phyloP scores from a whole-genome alignment of 108 stramenopile species.

The Nitzschia sp. region DNA sequence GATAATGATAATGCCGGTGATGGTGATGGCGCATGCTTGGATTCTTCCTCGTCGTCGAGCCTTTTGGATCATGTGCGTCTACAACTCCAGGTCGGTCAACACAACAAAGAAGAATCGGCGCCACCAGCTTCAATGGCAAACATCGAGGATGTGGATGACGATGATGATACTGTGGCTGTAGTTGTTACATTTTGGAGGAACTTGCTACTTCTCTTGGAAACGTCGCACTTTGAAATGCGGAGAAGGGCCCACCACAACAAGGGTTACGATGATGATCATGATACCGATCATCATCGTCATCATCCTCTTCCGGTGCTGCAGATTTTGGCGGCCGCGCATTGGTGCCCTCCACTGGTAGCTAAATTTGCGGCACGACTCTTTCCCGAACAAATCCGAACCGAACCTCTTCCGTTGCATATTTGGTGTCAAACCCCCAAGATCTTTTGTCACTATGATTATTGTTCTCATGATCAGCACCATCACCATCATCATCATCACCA shows the following conservation, averaged over 20 bases:
- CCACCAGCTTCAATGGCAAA: background rate
- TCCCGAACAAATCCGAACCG: background rate
- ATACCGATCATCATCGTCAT: too few species aligned
- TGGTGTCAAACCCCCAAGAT: conserved; percentile 1
- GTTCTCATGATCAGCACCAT: background rate
- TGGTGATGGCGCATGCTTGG: background rate
- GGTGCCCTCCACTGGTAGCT: background rate
- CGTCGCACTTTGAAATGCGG: background rate
- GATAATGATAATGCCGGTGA: background rate
- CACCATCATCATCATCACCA: background rate
- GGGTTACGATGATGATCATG: too few species aligned
- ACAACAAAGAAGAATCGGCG: background rate
- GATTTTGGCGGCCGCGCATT: background rate
- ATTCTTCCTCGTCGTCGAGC: too few species aligned
- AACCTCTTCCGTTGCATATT: background rate
- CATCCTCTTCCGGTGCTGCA: background rate
- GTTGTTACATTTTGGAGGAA: background rate
- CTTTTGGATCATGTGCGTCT: too few species aligned
- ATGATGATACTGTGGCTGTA: background rate
- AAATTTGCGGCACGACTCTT: conserved; percentile 5
- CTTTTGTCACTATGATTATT: background rate
- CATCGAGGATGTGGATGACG: background rate
- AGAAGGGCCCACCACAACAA: background rate
- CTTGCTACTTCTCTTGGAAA: background rate
- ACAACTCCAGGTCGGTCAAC: background rate